Percentiles rank a stretch among this genome's conserved stretches.
Conservation (phyloP, 306 rosid genomes). For the peach (Prunus persica) region Prunus_persica_NCBIv2 NC_034014.1:1824501-1825000, state of each 20-base stretch:
- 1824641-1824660: slow-evolving; percentile 81
- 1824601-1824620: slow-evolving; percentile 85
- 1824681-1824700: slow-evolving; percentile 88
- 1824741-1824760: slow-evolving; percentile 90
- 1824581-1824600: slow-evolving; percentile 86
- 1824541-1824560: slow-evolving; percentile 87
- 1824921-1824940: too few species aligned
- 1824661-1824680: slow-evolving; percentile 83
- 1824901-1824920: neutral
- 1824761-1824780: slow-evolving; percentile 82
- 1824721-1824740: slow-evolving; percentile 87
- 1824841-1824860: neutral
- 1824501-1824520: slow-evolving; percentile 56
- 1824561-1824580: slow-evolving; percentile 80
- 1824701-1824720: slow-evolving; percentile 87
- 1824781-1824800: slow-evolving; percentile 92
- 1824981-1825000: too few species aligned
- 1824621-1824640: slow-evolving; percentile 85
- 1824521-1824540: slow-evolving; percentile 86
- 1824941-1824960: too few species aligned
- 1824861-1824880: neutral
- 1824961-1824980: too few species aligned
- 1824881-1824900: neutral
- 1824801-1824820: slow-evolving; percentile 82
- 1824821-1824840: slow-evolving; percentile 29